Conservation (phyloP, 75 land plant species). For the Selaginella moellendorffii region DNA sequence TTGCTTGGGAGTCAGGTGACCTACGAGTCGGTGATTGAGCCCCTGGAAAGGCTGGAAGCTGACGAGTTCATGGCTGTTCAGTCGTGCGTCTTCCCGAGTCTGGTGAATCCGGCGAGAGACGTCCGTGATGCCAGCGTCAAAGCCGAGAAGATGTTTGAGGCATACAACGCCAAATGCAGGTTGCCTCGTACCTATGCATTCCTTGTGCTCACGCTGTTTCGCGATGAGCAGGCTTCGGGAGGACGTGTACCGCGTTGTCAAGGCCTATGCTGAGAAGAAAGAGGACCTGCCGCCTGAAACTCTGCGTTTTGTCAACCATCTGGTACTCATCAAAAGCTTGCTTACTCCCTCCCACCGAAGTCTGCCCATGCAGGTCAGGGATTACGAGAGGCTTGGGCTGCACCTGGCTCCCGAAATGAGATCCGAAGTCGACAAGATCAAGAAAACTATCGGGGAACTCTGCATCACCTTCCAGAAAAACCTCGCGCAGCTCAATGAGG, state of each 20-base stretch:
- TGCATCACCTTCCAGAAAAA: conserved; percentile 53
- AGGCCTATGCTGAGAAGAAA: conserved; percentile 52
- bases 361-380: conserved; percentile 52
- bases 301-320: conserved; percentile 38
- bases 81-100: conserved; percentile 61
- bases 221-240: conserved; percentile 54
- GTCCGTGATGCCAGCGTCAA: conserved; percentile 78
- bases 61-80: conserved; percentile 62
- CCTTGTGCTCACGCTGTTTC: background rate
- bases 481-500: conserved; percentile 41
- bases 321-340: conserved; percentile 34
- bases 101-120: conserved; percentile 52
- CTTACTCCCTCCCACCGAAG: conserved; percentile 1
- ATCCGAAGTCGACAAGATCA: conserved; percentile 51
- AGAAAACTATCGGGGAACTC: conserved; percentile 53
- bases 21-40: conserved; percentile 49
- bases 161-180: conserved; percentile 64
- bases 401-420: conserved; percentile 42
- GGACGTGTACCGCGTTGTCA: conserved; percentile 77
- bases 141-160: conserved; percentile 75
- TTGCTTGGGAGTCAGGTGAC: conserved; percentile 38
- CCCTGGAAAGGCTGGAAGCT: conserved; percentile 73
- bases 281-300: conserved; percentile 50
- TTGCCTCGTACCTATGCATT: conserved; percentile 10
- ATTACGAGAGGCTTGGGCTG: conserved; percentile 79